Percentiles rank a stretch among this genome's conserved stretches.
phyloP scores from a whole-genome alignment of 2,329 filamentous ascomycete species.

The Sporothrix brunneoviolacea region DNA sequence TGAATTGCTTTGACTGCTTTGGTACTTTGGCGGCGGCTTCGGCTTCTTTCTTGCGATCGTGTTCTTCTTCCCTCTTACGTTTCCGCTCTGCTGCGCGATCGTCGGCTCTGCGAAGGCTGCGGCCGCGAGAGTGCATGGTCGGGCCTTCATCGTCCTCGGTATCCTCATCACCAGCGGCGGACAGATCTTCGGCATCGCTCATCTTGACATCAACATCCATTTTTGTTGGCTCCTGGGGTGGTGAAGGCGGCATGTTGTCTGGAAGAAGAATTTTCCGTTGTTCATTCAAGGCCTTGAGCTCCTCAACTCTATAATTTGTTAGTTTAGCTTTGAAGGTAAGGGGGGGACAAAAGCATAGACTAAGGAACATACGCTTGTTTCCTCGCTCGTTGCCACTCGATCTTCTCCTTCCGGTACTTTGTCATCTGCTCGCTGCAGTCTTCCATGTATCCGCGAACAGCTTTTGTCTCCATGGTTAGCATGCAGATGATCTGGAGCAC shows the following conservation, averaged over 20 bases:
- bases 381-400: slow-evolving; percentile 77
- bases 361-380: slow-evolving; percentile 51
- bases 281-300: slow-evolving; percentile 63
- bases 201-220: slow-evolving; percentile 54
- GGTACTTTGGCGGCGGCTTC: slow-evolving; percentile 59
- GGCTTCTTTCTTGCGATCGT: slow-evolving; percentile 60
- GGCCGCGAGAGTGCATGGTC: slow-evolving; percentile 43
- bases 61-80: slow-evolving; percentile 64
- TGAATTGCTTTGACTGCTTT: slow-evolving; percentile 80
- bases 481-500: slow-evolving; percentile 81
- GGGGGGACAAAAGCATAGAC: not conserved
- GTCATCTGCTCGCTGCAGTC: slow-evolving; percentile 94
- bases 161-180: slow-evolving; percentile 54
- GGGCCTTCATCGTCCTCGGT: slow-evolving; percentile 59
- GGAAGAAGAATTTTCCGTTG: slow-evolving; percentile 67
- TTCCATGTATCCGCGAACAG: slow-evolving; percentile 81
- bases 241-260: slow-evolving; percentile 62
- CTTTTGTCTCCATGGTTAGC: slow-evolving; percentile 78
- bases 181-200: slow-evolving; percentile 57
- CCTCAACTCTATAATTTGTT: slow-evolving; percentile 52
- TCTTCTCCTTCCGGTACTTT: slow-evolving; percentile 88
- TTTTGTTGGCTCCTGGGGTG: slow-evolving; percentile 43
- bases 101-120: slow-evolving; percentile 54
- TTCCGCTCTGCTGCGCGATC: slow-evolving; percentile 70
- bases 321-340: slow-evolving; percentile 18